Base-by-base conservation (phyloP, 495 filamentous ascomycete genomes). In the Aspergillus asperescens region DNA sequence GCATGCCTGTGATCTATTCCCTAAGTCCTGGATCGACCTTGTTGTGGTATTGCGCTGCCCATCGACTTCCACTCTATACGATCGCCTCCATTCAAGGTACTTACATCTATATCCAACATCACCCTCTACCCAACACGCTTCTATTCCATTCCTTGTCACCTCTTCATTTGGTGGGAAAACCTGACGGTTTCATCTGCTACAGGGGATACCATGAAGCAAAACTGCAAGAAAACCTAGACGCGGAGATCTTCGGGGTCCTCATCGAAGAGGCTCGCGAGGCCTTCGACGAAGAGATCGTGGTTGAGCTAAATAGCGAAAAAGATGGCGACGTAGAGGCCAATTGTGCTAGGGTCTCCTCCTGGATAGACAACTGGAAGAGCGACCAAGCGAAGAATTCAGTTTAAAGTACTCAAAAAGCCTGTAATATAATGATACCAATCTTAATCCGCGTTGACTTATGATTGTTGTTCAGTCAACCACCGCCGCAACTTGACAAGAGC, bases 1-100 rank as follows among this genome's bases (percentile, higher is more conserved):
- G 93, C 93, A 99, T 68, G 91, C 89, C 0, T 96, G 92, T 70
- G 94, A 99, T 62, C 72, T 97, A 25, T 97, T 99, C 65, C 92
- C 94, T 19, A 82, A 86, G 65, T 84, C 85, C 62, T 95, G 89
- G 88, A 86, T 97, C 59, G 94, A 99, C 63, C 81, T 99, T 1
- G 92, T 97, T 1, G 87, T 97, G 4, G 94, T 97, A 54, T 67
- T 99, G 49, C 78, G 94, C 12, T 89, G 85, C 47, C 82, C 89
- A 46, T 84, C 86, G 22, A 84, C 78, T 25, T 64, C 65, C 29
- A 71, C 85, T 40, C 77, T 95, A 27, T 97, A 94, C 64, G 94
- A 99, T 65, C 82, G 94, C 51, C 70, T 97, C 52, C 81, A 77
- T 50, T 77, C 76, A 50, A 80, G 87, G 85, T 87, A 71, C 16